A percentile compares a stretch with the other conserved stretches of the same genome.
These are phyloP conservation scores for Spencermartinsiella ligniputridi DNA, from an alignment of 1,139 yeast genomes.

Conservation along the genomic window DNA sequence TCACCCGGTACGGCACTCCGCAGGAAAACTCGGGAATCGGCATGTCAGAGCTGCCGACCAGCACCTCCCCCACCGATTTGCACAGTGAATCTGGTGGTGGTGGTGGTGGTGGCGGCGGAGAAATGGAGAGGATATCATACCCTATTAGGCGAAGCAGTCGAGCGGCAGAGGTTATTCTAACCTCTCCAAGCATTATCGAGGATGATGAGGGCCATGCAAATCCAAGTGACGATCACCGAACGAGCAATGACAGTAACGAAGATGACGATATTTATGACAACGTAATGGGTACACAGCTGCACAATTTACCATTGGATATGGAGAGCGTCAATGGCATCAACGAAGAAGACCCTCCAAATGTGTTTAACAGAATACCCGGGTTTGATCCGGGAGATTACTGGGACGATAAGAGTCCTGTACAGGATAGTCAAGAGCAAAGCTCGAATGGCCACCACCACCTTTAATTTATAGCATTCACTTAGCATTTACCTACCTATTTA, in stretches of 20 bases:
- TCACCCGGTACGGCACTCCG: background rate
- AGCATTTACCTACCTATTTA: too few relatives aligned
- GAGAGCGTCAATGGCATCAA: background rate
- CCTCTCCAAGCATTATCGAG: background rate
- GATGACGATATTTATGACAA: background rate
- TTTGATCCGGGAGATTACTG: constrained; percentile 32
- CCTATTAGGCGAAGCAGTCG: constrained; percentile 2
- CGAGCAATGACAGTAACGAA: background rate
- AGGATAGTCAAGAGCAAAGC: too few relatives aligned
- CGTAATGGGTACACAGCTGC: background rate
- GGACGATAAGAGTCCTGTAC: constrained; percentile 26
- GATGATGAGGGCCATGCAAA: background rate
- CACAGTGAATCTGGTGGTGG: too few relatives aligned
- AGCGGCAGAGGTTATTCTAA: background rate
- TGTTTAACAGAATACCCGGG: constrained; percentile 25
- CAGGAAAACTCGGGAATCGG: background rate
- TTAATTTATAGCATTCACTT: too few relatives aligned
- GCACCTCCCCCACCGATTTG: background rate
- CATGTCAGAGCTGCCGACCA: background rate
- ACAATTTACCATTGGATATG: background rate
- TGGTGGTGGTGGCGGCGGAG: too few relatives aligned
- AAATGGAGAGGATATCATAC: constrained; percentile 2
- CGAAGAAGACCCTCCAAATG: constrained; percentile 12
- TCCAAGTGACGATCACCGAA: background rate
- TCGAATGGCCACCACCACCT: too few relatives aligned